phyloP scores from a whole-genome alignment of 1,284 basidiomycete genomes.

The Fistulinella cinereoalba region DNA sequence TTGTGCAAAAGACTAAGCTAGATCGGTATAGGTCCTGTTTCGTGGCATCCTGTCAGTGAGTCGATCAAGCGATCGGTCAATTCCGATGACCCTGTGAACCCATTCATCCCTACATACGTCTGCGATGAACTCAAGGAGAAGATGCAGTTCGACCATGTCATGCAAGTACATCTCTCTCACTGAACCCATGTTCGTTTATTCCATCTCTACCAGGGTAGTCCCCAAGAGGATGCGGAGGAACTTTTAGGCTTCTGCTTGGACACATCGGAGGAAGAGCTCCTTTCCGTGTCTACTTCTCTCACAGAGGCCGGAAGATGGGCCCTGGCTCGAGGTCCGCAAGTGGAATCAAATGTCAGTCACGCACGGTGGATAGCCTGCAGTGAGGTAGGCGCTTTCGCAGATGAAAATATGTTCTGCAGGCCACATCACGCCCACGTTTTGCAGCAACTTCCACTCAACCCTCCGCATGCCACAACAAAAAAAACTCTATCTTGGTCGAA shows the following conservation, averaged over 20 bases:
- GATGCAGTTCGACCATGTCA: conserved; percentile 90
- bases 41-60: no score
- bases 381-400: not conserved
- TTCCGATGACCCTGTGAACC: conserved; percentile 46
- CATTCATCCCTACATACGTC: conserved; percentile 87
- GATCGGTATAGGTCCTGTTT: no score
- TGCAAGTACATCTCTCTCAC: conserved; percentile 67
- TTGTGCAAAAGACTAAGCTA: no score
- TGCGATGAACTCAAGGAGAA: conserved; percentile 95
- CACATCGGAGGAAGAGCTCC: conserved; percentile 91
- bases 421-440: conserved; percentile 89
- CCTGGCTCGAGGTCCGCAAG: conserved; percentile 92
- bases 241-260: conserved; percentile 98
- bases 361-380: conserved; percentile 55
- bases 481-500: conserved; percentile 88
- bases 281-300: conserved; percentile 58
- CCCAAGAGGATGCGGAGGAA: conserved; percentile 98
- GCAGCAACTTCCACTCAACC: conserved; percentile 89
- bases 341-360: conserved; percentile 82
- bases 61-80: conserved; percentile 27
- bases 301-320: conserved; percentile 49
- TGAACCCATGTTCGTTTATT: not conserved
- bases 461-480: conserved; percentile 78
- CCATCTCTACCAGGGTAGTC: conserved; percentile 60
- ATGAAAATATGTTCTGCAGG: conserved; percentile 39